Base-by-base conservation (phyloP, 129 eudicot species). In the Flaveria sonorensis region DNA sequence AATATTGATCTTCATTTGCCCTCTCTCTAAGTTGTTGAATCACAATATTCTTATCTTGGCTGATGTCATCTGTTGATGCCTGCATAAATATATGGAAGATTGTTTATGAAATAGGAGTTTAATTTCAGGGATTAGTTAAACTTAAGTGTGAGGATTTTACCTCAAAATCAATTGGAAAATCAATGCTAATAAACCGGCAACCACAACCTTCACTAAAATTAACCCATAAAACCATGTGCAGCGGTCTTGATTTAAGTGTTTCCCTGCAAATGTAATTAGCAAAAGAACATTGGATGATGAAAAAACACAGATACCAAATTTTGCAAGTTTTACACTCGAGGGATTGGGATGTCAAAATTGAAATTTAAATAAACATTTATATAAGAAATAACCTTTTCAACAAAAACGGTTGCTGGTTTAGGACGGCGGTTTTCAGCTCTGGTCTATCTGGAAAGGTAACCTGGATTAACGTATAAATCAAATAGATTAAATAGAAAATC, bases 401-500 rank as follows among this genome's bases (percentile, higher is more conserved):
- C 71, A 66, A 75, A 80, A 79, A 86, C 1, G 92, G 92, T 61
- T 85, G 96, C 75, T 84, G 78, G 56, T 68, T 28, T 61, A 90
- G 69, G 39, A 80, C 23, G 62, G 96, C 92, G 26, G 80, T 70
- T 86, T 87, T 86, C 47, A 90, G 87, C 68, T 90, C 92, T 28
- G 87, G 86, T 81, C 96, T 88, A 56, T 88, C 89, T 0, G 96
- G 88, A 74, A 90, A 90, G 4, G 86, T 83, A 80, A 90, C 89
- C 96, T 90, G 80, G 24, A 82, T 83, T 40, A 80, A 43, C 66
- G 68, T 73, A 73, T 50, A 15, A 65, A 71, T 12, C 45, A 14
- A 40, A 20, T 0, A n/a, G 3, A 61, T 28, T 30, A 46, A 48
- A 24, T 3, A 60, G 4, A 47, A 32, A 28, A 63, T 36, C 11